These are phyloP conservation scores for Nemania sp. DNA, from an alignment of 2,329 filamentous ascomycete species.

Conservation along the genomic window DNA sequence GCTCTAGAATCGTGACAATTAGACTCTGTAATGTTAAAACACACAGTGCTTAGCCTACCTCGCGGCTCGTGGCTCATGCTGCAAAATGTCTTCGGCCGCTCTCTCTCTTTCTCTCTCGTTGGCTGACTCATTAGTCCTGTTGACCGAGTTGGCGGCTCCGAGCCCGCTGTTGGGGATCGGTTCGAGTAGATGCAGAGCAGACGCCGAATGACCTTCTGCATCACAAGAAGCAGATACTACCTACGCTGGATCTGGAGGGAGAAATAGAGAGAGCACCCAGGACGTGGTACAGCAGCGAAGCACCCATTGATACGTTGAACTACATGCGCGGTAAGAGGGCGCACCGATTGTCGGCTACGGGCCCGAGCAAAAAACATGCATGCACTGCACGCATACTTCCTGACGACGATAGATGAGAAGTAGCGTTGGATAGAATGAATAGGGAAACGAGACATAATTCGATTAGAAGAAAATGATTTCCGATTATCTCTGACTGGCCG, in stretches of 20 bases:
- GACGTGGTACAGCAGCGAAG: neutral
- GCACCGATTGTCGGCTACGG: too few species aligned
- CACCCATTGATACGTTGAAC: neutral
- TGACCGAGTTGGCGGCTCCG: neutral
- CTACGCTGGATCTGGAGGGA: neutral
- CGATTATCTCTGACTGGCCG: neutral
- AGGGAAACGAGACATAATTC: neutral
- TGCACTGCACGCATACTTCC: neutral
- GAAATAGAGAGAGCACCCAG: constrained; percentile 2
- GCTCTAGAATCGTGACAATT: constrained; percentile 53
- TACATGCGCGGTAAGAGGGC: constrained; percentile 1
- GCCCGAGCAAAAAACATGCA: neutral
- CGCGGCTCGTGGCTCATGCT: neutral
- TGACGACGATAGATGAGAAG: constrained; percentile 2
- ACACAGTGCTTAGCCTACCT: neutral
- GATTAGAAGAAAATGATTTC: neutral
- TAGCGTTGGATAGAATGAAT: constrained; percentile 9
- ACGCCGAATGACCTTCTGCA: neutral
- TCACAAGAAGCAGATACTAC: neutral
- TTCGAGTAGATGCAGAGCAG: neutral
- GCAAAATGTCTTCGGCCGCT: neutral
- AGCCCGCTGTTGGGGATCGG: neutral
- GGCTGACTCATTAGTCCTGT: too few species aligned
- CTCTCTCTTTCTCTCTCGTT: neutral
- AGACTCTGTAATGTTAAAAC: neutral